Conservation (phyloP, 208 protist species). For the Acanthamoeba lenticulata region DNA sequence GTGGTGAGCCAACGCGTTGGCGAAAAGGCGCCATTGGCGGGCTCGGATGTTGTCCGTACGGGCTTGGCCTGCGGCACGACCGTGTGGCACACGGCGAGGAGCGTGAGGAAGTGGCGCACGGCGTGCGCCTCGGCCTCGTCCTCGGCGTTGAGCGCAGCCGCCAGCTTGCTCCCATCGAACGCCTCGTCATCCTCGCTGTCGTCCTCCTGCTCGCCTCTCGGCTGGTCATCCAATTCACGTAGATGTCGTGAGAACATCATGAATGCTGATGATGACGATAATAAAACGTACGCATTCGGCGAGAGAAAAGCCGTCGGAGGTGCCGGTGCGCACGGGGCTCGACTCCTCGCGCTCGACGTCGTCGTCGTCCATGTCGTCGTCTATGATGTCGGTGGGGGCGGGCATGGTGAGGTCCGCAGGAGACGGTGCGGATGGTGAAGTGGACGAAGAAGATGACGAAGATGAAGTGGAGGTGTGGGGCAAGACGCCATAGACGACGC, state of each 20-base stretch:
- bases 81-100: conserved; percentile 48
- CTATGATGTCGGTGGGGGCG: no score
- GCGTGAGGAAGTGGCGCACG: conserved; percentile 13
- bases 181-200: background rate
- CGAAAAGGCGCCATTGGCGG: no score
- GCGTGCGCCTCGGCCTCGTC: background rate
- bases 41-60: background rate
- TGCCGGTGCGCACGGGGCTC: no score
- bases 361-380: no score
- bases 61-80: conserved; percentile 52
- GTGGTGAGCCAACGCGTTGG: background rate
- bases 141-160: background rate
- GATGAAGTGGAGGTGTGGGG: no score
- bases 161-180: background rate
- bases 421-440: no score
- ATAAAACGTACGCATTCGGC: background rate
- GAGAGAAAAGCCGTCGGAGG: no score
- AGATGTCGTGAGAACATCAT: no score
- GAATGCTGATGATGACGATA: background rate
- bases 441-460: background rate
- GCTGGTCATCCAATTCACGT: no score
- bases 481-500: conserved; percentile 70
- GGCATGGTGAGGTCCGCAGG: no score
- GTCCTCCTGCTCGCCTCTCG: no score
- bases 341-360: no score